phyloP scores from a whole-genome alignment of 2,329 filamentous ascomycete species.

The Taxawa tesnikishii region DNA sequence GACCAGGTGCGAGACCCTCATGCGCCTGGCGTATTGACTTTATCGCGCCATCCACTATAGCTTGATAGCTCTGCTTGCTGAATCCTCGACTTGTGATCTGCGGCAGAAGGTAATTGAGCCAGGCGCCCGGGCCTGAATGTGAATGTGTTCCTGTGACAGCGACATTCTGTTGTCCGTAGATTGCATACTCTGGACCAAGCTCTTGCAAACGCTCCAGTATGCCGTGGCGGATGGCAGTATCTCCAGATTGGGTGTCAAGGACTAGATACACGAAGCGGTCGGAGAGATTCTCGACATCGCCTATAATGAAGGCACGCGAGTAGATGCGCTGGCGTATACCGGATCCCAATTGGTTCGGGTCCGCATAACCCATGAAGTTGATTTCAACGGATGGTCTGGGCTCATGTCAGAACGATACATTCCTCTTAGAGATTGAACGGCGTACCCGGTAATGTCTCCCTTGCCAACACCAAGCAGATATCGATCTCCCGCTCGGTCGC shows the following conservation, averaged over 20 bases:
- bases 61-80: constrained; percentile 72
- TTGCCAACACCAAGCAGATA: constrained; percentile 59
- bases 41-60: constrained; percentile 76
- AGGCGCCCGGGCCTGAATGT: constrained; percentile 81
- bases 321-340: constrained; percentile 81
- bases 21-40: constrained; percentile 75
- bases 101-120: constrained; percentile 87
- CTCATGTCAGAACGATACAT: too few species aligned
- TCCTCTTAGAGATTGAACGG: too few species aligned
- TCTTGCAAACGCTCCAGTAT: constrained; percentile 61
- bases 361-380: constrained; percentile 85
- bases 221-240: constrained; percentile 80
- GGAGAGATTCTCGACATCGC: constrained; percentile 48
- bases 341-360: constrained; percentile 66
- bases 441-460: constrained; percentile 63
- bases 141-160: constrained; percentile 89
- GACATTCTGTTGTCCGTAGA: constrained; percentile 70
- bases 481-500: constrained; percentile 22
- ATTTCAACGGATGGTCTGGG: constrained; percentile 82
- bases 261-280: constrained; percentile 81
- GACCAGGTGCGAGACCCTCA: constrained; percentile 55
- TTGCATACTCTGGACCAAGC: constrained; percentile 58
- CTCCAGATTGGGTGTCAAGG: constrained; percentile 75
- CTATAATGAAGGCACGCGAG: constrained; percentile 81
- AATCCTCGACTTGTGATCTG: constrained; percentile 85